Base-by-base conservation (phyloP, 192 early-diverging fungal species). In the Anaeromyces robustus region DNA sequence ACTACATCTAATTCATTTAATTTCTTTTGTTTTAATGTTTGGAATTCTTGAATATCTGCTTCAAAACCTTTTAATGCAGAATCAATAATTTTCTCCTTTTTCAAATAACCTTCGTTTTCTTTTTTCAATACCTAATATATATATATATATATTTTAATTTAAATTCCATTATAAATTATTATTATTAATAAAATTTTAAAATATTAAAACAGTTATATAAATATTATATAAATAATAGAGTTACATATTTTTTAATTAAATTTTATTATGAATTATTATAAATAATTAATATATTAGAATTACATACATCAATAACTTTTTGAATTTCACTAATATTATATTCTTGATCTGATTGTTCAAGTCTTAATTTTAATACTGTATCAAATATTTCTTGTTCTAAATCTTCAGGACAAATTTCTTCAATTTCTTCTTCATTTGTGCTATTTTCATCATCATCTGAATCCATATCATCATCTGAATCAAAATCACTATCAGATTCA, bases 1-100 rank as follows among this genome's bases (percentile, higher is more conserved):
- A 89, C 84, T 4, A 92, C 90, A 81, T 89, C 88, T 19, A 92
- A 81, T 81, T 92, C 89, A 81, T 92, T 92, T 77, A 92, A 83
- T 81, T 91, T 92, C 29, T 84, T 85, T 80, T 92, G 90, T 80
- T 92, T 92, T 78, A 90, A 89, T 9, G 90, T 92, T 81, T 92
- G 90, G 84, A 92, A 92, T 32, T 90, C 89, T 83, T 92, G 90
- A 80, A 92, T 92, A 84, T 92, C 90, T 59, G 77, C 77, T 78
- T 92, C 90, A 17, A 89, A 85, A 30, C 80, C 83, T 43, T 85
- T 85, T 19, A 91, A 82, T 7, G 84, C 85, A n/a, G 80, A 32
- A 52, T 85, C 86, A 77, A 91, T 90, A 77, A 87, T 85, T 80
- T 89, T 89, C 78, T 92, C 90, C 68, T 92, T 92, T 78, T 92